Evolutionary conservation across 805 yeast species (phyloP).

Genomic region (Lachancea meyersii): DNA sequence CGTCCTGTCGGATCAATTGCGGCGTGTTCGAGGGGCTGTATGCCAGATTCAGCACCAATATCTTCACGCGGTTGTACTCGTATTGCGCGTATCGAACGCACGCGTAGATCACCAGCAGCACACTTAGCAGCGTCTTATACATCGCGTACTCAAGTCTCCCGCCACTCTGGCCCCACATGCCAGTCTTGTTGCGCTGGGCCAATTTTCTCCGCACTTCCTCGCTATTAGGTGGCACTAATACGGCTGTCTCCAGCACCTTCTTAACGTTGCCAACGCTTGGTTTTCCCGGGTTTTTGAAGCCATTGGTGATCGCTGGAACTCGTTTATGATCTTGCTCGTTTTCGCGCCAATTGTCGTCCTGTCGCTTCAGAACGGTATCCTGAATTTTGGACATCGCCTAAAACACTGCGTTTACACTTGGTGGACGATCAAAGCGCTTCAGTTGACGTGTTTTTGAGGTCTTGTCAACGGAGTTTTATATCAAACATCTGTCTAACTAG

Average conservation of each 20-base stretch:
- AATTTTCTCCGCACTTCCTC: conserved; percentile 2
- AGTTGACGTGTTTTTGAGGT: no score
- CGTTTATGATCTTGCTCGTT: conserved; percentile 2
- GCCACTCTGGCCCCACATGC: conserved; percentile 13
- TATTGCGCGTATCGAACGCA: conserved; percentile 48
- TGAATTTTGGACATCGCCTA: conserved; percentile 4
- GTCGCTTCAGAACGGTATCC: conserved; percentile 1
- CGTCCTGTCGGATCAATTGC: conserved; percentile 79
- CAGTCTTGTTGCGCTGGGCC: background rate
- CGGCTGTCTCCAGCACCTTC: conserved; percentile 3
- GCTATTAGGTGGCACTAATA: conserved; percentile 3
- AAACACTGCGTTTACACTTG: background rate
- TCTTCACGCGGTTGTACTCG: conserved; percentile 44
- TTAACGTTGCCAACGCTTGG: conserved; percentile 7
- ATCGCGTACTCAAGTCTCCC: conserved; percentile 25
- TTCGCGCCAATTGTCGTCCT: background rate
- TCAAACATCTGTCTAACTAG: background rate
- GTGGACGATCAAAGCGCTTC: no score
- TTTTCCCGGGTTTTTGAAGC: conserved; percentile 3
- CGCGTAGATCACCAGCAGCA: conserved; percentile 51
- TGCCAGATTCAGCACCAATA: conserved; percentile 55
- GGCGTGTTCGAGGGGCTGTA: conserved; percentile 75
- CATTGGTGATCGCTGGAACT: conserved; percentile 10
- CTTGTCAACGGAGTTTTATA: background rate
- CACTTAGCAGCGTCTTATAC: conserved; percentile 45